Conservation (phyloP, 2,329 filamentous ascomycete genomes). For the Hortaea sp. region DNA sequence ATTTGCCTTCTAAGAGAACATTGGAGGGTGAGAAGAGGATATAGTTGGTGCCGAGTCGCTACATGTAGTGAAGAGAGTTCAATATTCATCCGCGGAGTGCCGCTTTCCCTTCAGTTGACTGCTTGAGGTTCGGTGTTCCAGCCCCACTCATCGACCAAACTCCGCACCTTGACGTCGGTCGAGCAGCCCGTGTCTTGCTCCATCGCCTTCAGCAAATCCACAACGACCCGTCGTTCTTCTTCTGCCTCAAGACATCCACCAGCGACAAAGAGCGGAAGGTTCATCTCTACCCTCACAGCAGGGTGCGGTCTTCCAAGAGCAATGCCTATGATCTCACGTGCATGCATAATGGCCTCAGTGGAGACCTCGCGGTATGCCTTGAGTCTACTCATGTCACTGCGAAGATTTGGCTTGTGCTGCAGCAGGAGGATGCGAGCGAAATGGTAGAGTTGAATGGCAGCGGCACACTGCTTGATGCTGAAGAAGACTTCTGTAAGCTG, state of each 20-base stretch:
- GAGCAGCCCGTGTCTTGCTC: slow-evolving; percentile 54
- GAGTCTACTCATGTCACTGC: slow-evolving; percentile 38
- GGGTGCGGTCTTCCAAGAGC: slow-evolving; percentile 46
- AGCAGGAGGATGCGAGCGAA: slow-evolving; percentile 53
- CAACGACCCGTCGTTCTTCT: slow-evolving; percentile 44
- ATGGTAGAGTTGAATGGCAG: slow-evolving; percentile 56
- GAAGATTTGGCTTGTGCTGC: slow-evolving; percentile 49
- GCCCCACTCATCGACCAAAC: slow-evolving; percentile 40
- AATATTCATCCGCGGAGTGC: too few species aligned
- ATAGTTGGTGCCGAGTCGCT: not conserved
- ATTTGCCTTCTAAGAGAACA: not conserved
- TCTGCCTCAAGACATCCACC: slow-evolving; percentile 49
- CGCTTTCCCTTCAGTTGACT: not conserved
- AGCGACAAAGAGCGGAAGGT: slow-evolving; percentile 50
- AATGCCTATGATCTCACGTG: slow-evolving; percentile 52
- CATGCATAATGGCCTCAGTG: slow-evolving; percentile 45
- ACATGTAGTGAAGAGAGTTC: too few species aligned
- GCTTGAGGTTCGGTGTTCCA: slow-evolving; percentile 13
- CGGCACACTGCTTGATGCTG: slow-evolving; percentile 51
- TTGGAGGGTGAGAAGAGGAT: not conserved
- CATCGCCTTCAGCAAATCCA: slow-evolving; percentile 51
- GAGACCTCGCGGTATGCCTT: slow-evolving; percentile 47
- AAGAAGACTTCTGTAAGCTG: slow-evolving; percentile 50
- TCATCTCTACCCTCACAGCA: slow-evolving; percentile 47
- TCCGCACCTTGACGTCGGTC: slow-evolving; percentile 48